Base-by-base conservation (phyloP, 768 basidiomycete genomes). In the Boletus rex-veris region DNA sequence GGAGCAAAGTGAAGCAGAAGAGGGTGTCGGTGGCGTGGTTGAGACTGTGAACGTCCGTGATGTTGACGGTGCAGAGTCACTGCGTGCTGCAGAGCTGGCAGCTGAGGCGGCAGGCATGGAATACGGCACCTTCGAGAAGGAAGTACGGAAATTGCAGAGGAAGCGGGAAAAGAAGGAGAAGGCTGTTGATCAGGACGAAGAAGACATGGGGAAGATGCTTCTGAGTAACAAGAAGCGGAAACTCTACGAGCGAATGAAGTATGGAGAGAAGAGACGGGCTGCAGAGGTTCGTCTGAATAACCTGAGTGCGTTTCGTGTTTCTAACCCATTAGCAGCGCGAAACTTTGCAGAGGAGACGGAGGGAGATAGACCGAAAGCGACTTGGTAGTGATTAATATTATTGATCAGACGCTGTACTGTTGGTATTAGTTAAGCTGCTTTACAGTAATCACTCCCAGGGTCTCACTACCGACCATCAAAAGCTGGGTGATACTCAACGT, bases 191-290 rank as follows among this genome's bases (percentile, higher is more conserved):
- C 31, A 61, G 58, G 43, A 63, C 18, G 91, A 93, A 67, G 78
- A 84, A 63, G 89, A 95, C 67, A 91, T 96, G 88, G 88, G 90
- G 73, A 96, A 95, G 80, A 96, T 98, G 86, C 80, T 98, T 83
- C 86, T 97, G 86, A 96, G 91, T 76, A 93, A 92, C 72, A 92
- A 90, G 75, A 88, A 96, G 71, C 82, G 85, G 63, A 95, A 95
- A 73, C 72, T 97, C 63, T 96, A 95, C 69, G 92, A 93, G 72
- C 88, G 88, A 74, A 90, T 97, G 83, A 92, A 93, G 74, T 83
- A 90, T 67, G 85, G 86, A 59, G 81, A 95, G 67, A 79, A 80
- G 68, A 90, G 86, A 73, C 85, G 85, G 55, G 77, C 78, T 14
- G 74, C 78, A 24, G 91, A 96, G 88, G 94, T 94, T 68, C 61